phyloP scores from a whole-genome alignment of 306 rosid genomes.

The Acacia acuminata region DNA sequence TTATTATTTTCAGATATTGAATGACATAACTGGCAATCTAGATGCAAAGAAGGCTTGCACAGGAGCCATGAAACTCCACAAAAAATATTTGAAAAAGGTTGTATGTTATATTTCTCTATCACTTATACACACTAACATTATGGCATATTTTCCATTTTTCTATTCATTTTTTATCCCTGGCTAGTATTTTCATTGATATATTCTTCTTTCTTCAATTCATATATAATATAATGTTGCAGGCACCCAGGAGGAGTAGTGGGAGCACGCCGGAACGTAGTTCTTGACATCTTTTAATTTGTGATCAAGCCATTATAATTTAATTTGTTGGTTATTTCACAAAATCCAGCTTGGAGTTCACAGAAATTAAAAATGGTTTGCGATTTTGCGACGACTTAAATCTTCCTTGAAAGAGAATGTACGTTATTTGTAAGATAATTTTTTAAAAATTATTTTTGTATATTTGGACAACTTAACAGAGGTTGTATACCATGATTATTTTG shows the following conservation, averaged over 20 bases:
- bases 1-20: conserved; percentile 68
- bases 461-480: conserved; percentile 27
- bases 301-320: conserved; percentile 10
- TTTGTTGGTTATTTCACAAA: conserved; percentile 15
- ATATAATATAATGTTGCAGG: conserved; percentile 48
- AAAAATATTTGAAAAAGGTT: conserved; percentile 92
- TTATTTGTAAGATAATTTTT: conserved; percentile 26
- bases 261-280: conserved; percentile 29
- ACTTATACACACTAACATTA: not conserved
- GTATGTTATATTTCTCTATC: not conserved
- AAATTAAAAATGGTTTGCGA: conserved; percentile 12
- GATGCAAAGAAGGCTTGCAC: conserved; percentile 96
- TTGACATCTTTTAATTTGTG: conserved; percentile 9
- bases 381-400: conserved; percentile 1
- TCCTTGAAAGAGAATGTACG: conserved; percentile 17
- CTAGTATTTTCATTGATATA: not conserved
- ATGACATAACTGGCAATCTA: conserved; percentile 88
- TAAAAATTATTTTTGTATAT: conserved; percentile 32
- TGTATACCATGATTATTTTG: conserved; percentile 14
- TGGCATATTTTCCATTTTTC: too few species aligned
- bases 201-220: not conserved
- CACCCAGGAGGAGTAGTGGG: conserved; percentile 48
- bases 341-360: conserved; percentile 26
- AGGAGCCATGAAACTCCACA: conserved; percentile 93
- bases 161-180: not conserved